Evolutionary conservation across 345 rosid species (phyloP).

Genomic region (Gynandropsis gynandra): DNA sequence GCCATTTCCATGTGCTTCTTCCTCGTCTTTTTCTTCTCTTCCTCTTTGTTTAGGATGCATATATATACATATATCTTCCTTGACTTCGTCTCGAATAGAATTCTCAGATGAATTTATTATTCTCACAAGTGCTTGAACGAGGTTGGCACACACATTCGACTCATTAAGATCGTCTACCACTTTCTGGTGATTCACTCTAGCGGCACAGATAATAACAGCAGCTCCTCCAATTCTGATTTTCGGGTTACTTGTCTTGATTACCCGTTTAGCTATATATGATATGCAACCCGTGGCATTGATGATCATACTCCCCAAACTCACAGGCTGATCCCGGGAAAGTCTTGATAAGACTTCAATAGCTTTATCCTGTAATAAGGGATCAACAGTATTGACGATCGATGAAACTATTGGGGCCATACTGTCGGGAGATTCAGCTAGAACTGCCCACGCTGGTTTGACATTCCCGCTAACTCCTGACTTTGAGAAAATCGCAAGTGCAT

Average conservation of each 20-base stretch:
- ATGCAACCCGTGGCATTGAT: constrained; percentile 59
- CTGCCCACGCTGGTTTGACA: constrained; percentile 88
- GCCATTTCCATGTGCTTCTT: constrained; percentile 37
- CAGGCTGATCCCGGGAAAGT: constrained; percentile 78
- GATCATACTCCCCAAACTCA: constrained; percentile 71
- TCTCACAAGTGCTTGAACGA: constrained; percentile 72
- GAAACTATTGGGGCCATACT: constrained; percentile 76
- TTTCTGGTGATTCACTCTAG: constrained; percentile 75
- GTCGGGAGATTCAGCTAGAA: constrained; percentile 73
- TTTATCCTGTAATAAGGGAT: constrained; percentile 78
- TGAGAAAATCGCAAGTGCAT: constrained; percentile 89
- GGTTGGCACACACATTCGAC: constrained; percentile 49
- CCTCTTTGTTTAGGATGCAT: constrained; percentile 36
- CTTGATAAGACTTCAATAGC: constrained; percentile 87
- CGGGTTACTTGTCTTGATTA: constrained; percentile 47
- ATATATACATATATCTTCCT: constrained; percentile 52
- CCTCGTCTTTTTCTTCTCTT: constrained; percentile 31
- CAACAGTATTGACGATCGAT: constrained; percentile 59
- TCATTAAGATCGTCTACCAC: constrained; percentile 82
- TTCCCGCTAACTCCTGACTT: constrained; percentile 53
- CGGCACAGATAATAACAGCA: constrained; percentile 88
- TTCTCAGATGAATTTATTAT: constrained; percentile 49
- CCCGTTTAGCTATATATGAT: constrained; percentile 62
- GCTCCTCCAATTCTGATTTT: constrained; percentile 94
- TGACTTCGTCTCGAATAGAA: constrained; percentile 41